A percentile compares a stretch with the other conserved stretches of the same genome.
These are phyloP conservation scores for Trichomonas tenax DNA, from an alignment of 208 protist genomes.

Conservation along the genomic window DNA sequence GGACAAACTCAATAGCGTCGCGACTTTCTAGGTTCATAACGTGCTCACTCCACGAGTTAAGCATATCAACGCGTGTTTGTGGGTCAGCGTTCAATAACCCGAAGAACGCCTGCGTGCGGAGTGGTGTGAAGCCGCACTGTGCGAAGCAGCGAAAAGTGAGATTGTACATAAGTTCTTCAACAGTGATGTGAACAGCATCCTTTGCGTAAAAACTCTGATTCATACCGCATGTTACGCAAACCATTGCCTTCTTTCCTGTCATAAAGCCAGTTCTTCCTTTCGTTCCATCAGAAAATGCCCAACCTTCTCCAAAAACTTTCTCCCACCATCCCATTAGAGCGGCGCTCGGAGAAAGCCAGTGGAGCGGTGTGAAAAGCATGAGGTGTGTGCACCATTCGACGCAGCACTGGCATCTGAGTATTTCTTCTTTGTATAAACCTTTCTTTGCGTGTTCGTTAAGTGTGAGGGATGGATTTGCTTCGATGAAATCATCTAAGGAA, in stretches of 20 bases:
- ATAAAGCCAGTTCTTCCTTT: neutral
- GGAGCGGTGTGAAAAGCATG: neutral
- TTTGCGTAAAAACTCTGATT: neutral
- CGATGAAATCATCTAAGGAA: neutral
- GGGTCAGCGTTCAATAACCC: neutral
- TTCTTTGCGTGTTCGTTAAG: neutral
- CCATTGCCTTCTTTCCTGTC: slow-evolving; percentile 7
- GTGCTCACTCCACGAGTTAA: neutral
- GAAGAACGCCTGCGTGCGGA: neutral
- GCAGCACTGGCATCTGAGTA: neutral
- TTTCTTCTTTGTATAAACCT: slow-evolving; percentile 10
- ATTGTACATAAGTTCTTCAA: slow-evolving; percentile 17
- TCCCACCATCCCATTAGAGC: slow-evolving; percentile 6
- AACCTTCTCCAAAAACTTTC: slow-evolving; percentile 18
- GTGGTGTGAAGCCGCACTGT: neutral
- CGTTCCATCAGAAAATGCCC: neutral
- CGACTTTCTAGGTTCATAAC: neutral
- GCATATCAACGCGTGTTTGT: neutral
- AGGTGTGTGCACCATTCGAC: slow-evolving; percentile 19
- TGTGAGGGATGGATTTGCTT: neutral
- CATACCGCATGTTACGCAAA: neutral
- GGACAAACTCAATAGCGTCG: neutral
- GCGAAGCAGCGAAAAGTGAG: slow-evolving; percentile 2
- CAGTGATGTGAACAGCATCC: neutral
- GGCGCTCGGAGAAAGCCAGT: neutral